These are phyloP conservation scores for Kodamaea alishanica DNA, from an alignment of 1,139 yeast species.

Conservation along the genomic window DNA sequence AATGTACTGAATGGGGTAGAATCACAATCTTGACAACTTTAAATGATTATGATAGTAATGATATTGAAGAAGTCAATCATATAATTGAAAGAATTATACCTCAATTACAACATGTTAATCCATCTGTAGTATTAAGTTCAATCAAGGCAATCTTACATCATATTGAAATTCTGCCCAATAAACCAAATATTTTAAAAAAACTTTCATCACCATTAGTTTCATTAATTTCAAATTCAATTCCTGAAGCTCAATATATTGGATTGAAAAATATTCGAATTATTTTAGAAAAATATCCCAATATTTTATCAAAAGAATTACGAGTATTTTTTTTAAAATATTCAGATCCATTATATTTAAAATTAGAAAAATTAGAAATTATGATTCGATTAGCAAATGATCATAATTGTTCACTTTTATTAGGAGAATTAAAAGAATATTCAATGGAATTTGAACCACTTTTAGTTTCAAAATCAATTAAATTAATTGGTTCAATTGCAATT, in stretches of 20 bases:
- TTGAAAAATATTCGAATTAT: constrained; percentile 87
- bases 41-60: constrained; percentile 60
- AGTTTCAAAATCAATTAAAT: constrained; percentile 75
- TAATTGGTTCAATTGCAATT: constrained; percentile 87
- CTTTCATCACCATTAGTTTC: constrained; percentile 92
- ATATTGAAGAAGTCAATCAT: constrained; percentile 68
- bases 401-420: constrained; percentile 66
- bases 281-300: constrained; percentile 80
- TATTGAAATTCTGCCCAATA: constrained; percentile 46
- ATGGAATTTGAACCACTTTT: constrained; percentile 93
- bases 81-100: constrained; percentile 91
- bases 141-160: constrained; percentile 80
- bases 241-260: constrained; percentile 95
- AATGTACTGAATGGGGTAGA: constrained; percentile 99
- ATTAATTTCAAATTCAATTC: constrained; percentile 74
- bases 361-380: constrained; percentile 89
- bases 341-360: constrained; percentile 89
- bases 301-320: constrained; percentile 75
- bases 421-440: constrained; percentile 89
- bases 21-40: constrained; percentile 82
- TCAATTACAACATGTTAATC: constrained; percentile 95
- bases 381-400: constrained; percentile 73
- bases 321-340: constrained; percentile 92
- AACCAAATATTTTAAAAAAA: constrained; percentile 55
- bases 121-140: constrained; percentile 87